Base-by-base conservation (phyloP, 2,329 filamentous ascomycete species). In the Trichoderma oligosporum region DNA sequence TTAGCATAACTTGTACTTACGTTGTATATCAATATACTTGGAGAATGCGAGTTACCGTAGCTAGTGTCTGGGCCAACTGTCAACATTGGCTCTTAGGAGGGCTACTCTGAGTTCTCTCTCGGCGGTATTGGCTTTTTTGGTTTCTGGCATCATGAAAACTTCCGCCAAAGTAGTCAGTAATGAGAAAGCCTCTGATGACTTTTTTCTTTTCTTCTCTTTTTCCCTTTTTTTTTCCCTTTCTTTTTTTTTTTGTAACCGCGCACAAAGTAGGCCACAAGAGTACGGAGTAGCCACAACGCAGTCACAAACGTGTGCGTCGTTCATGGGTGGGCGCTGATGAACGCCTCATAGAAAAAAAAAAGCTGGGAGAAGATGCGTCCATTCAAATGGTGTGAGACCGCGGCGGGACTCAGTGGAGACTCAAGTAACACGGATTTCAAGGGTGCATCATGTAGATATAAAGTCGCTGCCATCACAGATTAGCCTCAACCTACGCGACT, bases 341-440 rank as follows among this genome's bases (percentile, higher is more conserved):
- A 69, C 66, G 67, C 69, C 69, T 70, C 66, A 39, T 58, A 38
- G 60, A 68, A 66, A 39, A 56, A 45, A n/a, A 62, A 69, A 66
- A 68, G 64, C 67, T 70, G 68, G 67, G 69, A 71, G 70, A 65
- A 70, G 70, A 72, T 70, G 63, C 69, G 68, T 68, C 67, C 66
- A 66, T 66, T 71, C 68, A 69, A 71, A 67, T 71, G 68, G 70
- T 70, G 70, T 68, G 68, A 71, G 71, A 71, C 70, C 67, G 57
- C 64, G 69, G 70, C 69, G 70, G 70, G 65, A 67, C 66, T 64
- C 63, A 63, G 68, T 71, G 70, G 70, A 67, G 68, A 68, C 68
- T 66, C 61, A 65, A 66, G 69, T 69, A 67, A 62, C 67, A 67
- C 66, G 66, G 60, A 61, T 47, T 63, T 67, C 60, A 63, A 70